These are phyloP conservation scores for Yarrowia sp. DNA, from an alignment of 805 yeast species.

Conservation along the genomic window DNA sequence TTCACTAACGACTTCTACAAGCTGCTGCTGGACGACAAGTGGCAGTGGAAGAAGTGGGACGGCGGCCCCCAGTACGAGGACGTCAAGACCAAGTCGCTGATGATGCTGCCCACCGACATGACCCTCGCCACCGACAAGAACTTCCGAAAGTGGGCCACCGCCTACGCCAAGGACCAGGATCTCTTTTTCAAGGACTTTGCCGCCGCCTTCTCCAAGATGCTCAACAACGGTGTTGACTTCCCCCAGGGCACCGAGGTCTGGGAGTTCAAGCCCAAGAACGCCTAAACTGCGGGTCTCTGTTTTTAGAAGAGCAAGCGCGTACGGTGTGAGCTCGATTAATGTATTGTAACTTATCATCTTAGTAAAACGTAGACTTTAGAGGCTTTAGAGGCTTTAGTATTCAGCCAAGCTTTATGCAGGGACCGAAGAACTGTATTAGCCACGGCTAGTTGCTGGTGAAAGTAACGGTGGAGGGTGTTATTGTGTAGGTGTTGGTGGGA, in stretches of 20 bases:
- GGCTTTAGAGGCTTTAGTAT: no score
- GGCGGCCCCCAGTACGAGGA: conserved; percentile 70
- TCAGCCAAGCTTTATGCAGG: conserved; percentile 2
- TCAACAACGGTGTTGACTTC: conserved; percentile 73
- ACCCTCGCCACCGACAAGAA: conserved; percentile 65
- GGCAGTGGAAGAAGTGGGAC: conserved; percentile 64
- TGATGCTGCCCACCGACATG: conserved; percentile 84
- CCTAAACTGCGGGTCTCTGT: conserved; percentile 3
- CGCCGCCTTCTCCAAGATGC: conserved; percentile 64
- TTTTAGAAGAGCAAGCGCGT: conserved; percentile 13
- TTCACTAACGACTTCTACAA: conserved; percentile 74
- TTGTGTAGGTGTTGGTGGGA: no score
- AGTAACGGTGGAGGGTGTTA: no score
- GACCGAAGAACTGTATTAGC: not conserved
- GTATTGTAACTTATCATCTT: conserved; percentile 22
- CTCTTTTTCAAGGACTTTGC: conserved; percentile 68
- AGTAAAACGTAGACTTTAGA: not conserved
- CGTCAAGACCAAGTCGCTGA: conserved; percentile 61
- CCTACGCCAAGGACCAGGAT: conserved; percentile 66
- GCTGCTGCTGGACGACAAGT: conserved; percentile 61
- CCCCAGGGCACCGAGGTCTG: conserved; percentile 39
- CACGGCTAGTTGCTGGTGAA: no score
- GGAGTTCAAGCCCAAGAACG: conserved; percentile 35
- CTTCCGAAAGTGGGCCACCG: conserved; percentile 62
- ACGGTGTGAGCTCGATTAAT: conserved; percentile 9